Evolutionary conservation across 2,329 filamentous ascomycete species (phyloP), one percentile per base, ranked within the genome.

Genomic region (Nemania bipapillata): DNA sequence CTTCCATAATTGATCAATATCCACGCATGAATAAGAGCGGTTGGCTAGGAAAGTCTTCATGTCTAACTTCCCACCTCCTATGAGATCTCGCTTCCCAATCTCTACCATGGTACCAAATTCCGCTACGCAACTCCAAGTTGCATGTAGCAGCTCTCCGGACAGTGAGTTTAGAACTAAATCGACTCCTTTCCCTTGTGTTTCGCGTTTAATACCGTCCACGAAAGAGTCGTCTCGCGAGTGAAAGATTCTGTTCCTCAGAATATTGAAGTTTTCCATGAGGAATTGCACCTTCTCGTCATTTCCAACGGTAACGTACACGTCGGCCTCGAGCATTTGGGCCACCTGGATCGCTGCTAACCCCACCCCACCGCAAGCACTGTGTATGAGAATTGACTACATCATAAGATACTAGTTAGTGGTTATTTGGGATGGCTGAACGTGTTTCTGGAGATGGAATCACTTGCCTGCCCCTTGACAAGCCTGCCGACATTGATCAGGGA

Each of bases 21-120:
- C 80, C 1, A 84, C 68, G 49, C 77, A 77, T 15, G 72, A 69
- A 30, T 80, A 82, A 1, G 75, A 76, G 0, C 80, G 75, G 3
- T 79, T 80, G 0, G 68, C 70, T 3, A 79, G 74, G 45, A 88
- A 87, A 0, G 78, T 76, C 0, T 78, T 70, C 83, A 87, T 84
- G 1, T 81, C 79, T 4, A 87, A 77, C 5, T 77, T 73, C 1
- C 78, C 80, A 24, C 81, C 79, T 0, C 79, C 79, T 0, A 79
- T 71, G 1, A 84, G 75, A 53, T 85, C 82, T 5, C 79, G 74
- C 69, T 82, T 82, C 6, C 82, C 82, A n/a, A 86, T 80, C 60
- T 86, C 83, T 0, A 86, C 64, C 75, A 86, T 81, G 2, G 73
- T 78, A 0, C 83, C 84, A 54, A 81, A 83, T 4, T 77, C 72